Evolutionary conservation across 106 monocot genomes (phyloP).

Genomic region (Allium cepa): DNA sequence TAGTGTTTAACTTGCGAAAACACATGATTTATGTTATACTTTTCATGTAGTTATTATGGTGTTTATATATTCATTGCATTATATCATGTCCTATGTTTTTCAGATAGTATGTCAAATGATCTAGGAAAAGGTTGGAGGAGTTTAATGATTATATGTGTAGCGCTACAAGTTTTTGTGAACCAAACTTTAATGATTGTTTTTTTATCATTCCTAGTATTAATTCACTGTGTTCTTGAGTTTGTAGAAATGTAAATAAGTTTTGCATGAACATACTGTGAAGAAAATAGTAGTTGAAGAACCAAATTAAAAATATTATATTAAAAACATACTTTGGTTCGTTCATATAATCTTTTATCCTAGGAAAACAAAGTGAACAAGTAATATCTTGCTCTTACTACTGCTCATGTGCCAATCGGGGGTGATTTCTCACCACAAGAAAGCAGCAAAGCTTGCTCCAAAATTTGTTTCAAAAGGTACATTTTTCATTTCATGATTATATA

Average conservation of each 20-base stretch:
- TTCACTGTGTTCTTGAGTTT: too few species aligned
- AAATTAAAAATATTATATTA: too few species aligned
- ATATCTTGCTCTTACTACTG: conserved; percentile 83
- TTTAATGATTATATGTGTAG: background rate
- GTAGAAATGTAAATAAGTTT: too few species aligned
- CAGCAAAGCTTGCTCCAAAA: conserved; percentile 87
- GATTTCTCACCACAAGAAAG: conserved; percentile 91
- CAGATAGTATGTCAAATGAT: background rate
- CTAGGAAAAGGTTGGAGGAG: too few species aligned
- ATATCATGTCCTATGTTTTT: background rate
- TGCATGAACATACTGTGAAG: too few species aligned
- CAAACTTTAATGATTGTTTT: background rate
- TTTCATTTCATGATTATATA: too few species aligned
- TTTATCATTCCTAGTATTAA: too few species aligned
- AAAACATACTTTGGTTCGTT: too few species aligned
- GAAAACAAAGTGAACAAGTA: conserved; percentile 86
- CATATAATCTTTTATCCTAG: conserved; percentile 26
- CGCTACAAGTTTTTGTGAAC: background rate
- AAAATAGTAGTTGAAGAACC: too few species aligned
- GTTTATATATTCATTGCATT: conserved; percentile 9
- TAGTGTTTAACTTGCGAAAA: conserved; percentile 89
- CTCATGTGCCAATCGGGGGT: conserved; percentile 76
- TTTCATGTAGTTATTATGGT: conserved; percentile 98
- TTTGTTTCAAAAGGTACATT: conserved; percentile 77
- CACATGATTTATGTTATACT: conserved; percentile 82